Evolutionary conservation across 106 monocot species (phyloP).

Genomic region (Dendrobium chrysotoxum): DNA sequence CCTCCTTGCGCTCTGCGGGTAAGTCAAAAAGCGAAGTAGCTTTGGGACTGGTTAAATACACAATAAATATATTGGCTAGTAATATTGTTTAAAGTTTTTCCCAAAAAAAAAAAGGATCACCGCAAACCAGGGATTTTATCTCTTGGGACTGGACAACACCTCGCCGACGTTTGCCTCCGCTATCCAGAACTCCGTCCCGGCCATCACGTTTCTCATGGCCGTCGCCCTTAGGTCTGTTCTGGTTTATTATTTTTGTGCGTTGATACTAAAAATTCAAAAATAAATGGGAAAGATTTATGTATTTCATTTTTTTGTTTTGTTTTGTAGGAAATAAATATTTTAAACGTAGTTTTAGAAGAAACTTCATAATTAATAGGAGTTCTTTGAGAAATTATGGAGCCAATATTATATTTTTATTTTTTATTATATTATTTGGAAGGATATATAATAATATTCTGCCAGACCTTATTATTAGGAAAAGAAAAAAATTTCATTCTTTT

Average conservation of each 20-base stretch:
- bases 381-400: too few relatives aligned
- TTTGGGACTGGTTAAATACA: background rate
- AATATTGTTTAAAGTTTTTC: background rate
- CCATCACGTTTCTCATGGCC: conserved; percentile 86
- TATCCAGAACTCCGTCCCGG: conserved; percentile 80
- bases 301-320: too few relatives aligned
- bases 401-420: too few relatives aligned
- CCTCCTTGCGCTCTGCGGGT: conserved; percentile 69
- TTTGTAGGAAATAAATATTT: too few relatives aligned
- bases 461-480: too few relatives aligned
- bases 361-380: background rate
- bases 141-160: conserved; percentile 68
- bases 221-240: conserved; percentile 40
- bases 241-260: background rate
- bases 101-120: conserved; percentile 36
- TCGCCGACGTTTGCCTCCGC: conserved; percentile 83
- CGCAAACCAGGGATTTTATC: conserved; percentile 74
- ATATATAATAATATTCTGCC: too few relatives aligned
- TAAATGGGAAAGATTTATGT: too few relatives aligned
- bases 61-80: background rate
- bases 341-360: background rate
- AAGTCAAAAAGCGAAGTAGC: background rate
- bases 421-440: too few relatives aligned
- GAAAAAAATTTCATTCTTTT: too few relatives aligned
- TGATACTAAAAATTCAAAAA: background rate